Evolutionary conservation across 768 basidiomycete genomes (phyloP), one percentile per base, ranked within the genome.

Genomic region (Kwoniella mangroviensis): DNA sequence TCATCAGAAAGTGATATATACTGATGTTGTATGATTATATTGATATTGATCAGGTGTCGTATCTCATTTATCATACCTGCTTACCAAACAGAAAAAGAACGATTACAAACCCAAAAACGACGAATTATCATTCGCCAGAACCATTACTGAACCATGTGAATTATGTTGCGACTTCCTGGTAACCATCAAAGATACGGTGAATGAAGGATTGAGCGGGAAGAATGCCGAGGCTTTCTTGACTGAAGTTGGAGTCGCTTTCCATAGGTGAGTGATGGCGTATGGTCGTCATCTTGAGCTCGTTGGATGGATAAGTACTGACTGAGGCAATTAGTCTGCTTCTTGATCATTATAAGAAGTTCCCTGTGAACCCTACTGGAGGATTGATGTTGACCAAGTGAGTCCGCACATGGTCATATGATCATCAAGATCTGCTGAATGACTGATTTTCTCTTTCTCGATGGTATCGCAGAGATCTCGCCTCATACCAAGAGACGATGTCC

Each of bases 21-120:
- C 12, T 22, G 52, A 13, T 17, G 6, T 63, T 51, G 21, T 26
- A 21, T 17, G 11, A 42, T 13, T 13, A 13, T 26, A 3, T 49
- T 15, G 22, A 2, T 5, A 9, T 51, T 52, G 22, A 13, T 54
- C 4, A 94, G 92, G 86, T 0, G 87, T 93, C 69, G 82, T 94
- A 57, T 82, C 88, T 21, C 95, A 92, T 90, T 84, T 98, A 7
- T 86, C 88, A 1, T 71, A 86, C 3, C 90, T 92, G 71, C 88
- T 99, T 45, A 87, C 89, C 9, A 95, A 94, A 82, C 97, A 99
- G 82, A 98, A 98, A 85, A 91, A 90, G 77, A 91, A 89, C 60
- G 97, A 99, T 81, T 99, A 97, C 85, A 97, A 96, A 83, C 97
- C 97, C 12, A 89, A 91, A 45, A 94, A 98, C 75, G 97, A 99